A percentile compares a stretch with the other conserved stretches of the same genome.
Evolutionary conservation across 2,329 filamentous ascomycete species (phyloP).

Genomic region (Elsinoe perseae): DNA sequence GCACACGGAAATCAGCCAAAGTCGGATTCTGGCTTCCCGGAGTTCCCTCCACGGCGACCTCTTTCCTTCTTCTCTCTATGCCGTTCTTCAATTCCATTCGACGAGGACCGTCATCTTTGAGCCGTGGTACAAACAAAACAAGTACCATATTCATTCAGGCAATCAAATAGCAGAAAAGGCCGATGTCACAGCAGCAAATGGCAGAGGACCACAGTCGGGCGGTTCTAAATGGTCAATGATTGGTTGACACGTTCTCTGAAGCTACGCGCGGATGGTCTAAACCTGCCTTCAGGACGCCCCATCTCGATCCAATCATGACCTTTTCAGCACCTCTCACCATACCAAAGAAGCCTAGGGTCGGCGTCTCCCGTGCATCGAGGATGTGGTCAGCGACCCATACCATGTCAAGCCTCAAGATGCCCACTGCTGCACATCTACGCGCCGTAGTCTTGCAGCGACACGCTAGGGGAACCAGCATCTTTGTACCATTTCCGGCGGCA

Average conservation of each 20-base stretch:
- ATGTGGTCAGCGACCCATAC: conserved; percentile 4
- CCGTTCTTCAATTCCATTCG: conserved; percentile 4
- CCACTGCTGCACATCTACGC: conserved; percentile 11
- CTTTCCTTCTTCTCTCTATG: neutral
- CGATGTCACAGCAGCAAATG: neutral
- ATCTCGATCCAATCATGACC: conserved; percentile 4
- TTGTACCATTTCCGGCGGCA: conserved; percentile 12
- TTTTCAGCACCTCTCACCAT: neutral
- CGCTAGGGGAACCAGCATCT: neutral
- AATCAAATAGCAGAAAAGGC: conserved; percentile 9
- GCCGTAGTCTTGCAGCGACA: conserved; percentile 14
- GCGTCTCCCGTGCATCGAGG: conserved; percentile 1
- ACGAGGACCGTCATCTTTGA: neutral
- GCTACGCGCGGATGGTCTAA: conserved; percentile 5
- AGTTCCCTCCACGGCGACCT: neutral
- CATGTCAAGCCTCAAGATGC: conserved; percentile 9
- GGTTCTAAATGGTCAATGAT: neutral
- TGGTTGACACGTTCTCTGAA: neutral
- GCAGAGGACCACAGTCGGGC: neutral
- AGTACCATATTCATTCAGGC: neutral
- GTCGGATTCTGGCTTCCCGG: neutral
- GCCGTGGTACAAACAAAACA: conserved; percentile 7
- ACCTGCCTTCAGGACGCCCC: neutral
- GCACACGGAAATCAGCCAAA: neutral
- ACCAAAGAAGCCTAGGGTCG: neutral